phyloP scores from a whole-genome alignment of 345 rosid species.

The Kandelia obovata region DNA sequence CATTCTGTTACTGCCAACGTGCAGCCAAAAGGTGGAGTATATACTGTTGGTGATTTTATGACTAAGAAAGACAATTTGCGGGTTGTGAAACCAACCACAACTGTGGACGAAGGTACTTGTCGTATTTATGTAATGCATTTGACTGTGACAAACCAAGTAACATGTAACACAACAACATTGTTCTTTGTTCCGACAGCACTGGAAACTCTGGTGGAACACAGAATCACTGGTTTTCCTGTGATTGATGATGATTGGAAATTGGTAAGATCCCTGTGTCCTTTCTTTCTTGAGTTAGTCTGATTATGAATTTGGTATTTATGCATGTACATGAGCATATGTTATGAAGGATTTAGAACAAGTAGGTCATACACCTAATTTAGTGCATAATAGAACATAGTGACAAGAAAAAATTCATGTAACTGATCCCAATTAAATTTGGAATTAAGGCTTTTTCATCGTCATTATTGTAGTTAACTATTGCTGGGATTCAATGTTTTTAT shows the following conservation, averaged over 20 bases:
- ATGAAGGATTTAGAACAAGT: too few relatives aligned
- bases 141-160: neutral
- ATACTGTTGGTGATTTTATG: slow-evolving; percentile 89
- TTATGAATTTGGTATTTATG: neutral
- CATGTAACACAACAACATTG: neutral
- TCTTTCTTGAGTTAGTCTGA: neutral
- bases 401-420: too few relatives aligned
- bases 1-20: neutral
- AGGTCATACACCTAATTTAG: too few relatives aligned
- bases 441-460: too few relatives aligned
- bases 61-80: slow-evolving; percentile 67
- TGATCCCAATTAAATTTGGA: too few relatives aligned
- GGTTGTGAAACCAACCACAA: slow-evolving; percentile 70
- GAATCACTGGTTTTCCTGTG: slow-evolving; percentile 91
- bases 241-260: slow-evolving; percentile 75
- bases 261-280: slow-evolving; percentile 36
- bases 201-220: slow-evolving; percentile 63
- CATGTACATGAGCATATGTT: too few relatives aligned
- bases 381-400: too few relatives aligned
- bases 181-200: slow-evolving; percentile 41
- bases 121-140: neutral
- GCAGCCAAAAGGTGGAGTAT: slow-evolving; percentile 58
- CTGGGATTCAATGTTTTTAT: too few relatives aligned
- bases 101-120: slow-evolving; percentile 71
- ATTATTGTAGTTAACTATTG: too few relatives aligned